Base-by-base conservation (phyloP, 331 rosid genomes). In the Arachis monticola region DNA sequence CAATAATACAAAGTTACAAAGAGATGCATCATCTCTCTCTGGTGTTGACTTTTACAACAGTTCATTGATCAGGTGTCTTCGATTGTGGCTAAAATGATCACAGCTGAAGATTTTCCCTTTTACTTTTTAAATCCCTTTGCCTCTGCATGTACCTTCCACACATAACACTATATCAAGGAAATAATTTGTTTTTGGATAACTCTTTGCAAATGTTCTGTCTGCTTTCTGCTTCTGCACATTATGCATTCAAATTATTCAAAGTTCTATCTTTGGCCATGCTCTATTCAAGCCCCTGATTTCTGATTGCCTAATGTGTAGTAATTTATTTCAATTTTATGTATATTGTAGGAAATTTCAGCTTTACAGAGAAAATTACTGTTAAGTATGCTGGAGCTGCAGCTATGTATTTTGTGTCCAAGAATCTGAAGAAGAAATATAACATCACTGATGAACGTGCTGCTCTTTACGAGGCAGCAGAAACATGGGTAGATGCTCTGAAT, bases 311-410 rank as follows among this genome's bases (percentile, higher is more conserved):
- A 77, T 64, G 57, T 44, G 60, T 58, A 74, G 17, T 57, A 32
- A 55, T 60, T 60, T 27, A 69, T 70, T 30, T 66, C 30, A 11
- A 53, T 53, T 47, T 46, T 56, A 58, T 61, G 60, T 52, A 31
- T 62, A 61, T 57, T 77, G 83, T 83, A 95, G 99, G 97, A 63
- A 95, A 95, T 81, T 95, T 95, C 79, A 81, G 93, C 87, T 88
- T 60, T 77, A 69, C 88, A 0, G 97, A 95, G 74, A 95, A 80
- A 77, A 17, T 90, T 79, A 74, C 97, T 2, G 99, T 89, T 44
- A 92, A 95, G 81, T 95, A 87, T 87, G 99, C 89, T 80, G 97
- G 97, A 67, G 99, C 99, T 56, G 97, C 89, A 48, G 99, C 99
- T 48, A 95, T 95, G 99, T 95, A 92, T 75, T 92, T 90, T 69